Base-by-base conservation (phyloP, 108 stramenopile genomes). In the Skeletonema menzelii region DNA sequence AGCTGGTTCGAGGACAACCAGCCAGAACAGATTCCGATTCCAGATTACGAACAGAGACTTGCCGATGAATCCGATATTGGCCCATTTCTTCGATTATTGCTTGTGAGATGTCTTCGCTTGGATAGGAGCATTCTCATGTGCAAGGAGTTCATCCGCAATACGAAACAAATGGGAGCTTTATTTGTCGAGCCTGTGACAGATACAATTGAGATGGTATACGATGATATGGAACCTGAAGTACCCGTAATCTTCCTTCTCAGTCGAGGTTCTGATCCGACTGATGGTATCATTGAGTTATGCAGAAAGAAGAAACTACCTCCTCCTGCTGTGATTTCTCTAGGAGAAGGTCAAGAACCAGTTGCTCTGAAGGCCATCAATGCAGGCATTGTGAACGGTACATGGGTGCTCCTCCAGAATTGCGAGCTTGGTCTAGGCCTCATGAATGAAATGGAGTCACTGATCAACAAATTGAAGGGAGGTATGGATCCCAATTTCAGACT, bases 281-380 rank as follows among this genome's bases (percentile, higher is more conserved):
- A 97, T 63, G 72, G 87, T 19, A 96, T 97, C 57, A 91, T 95
- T 69, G 81, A 77, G 22, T 72, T 97, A 31, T 90, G 91, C 53
- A 69, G 92, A n/a, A 91, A 91, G 70, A 91, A 88, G 86, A 97
- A 97, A 82, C 82, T 92, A 7, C 84, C 91, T 7, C 69, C 92
- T 19, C 91, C 91, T 27, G 88, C 91, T 1, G 91, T 96, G 28
- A 95, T 95, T 59, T 94, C 92, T 8, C 59, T 97, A 35, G 96
- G 96, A 56, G 94, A 97, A 76, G 96, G 96, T 13, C 96, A 97
- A 73, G 96, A 97, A 76, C 95, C 90, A 4, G 96, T 97, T 49
- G 96, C 95, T 6, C 77, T 92, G 59, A 88, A 90, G 37, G 96
- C 93, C 37, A 89, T 97, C 76, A 89, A 93, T 63, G 83, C 87